Evolutionary conservation across 179 eudicot genomes (phyloP).

Genomic region (Corrigiola litoralis): DNA sequence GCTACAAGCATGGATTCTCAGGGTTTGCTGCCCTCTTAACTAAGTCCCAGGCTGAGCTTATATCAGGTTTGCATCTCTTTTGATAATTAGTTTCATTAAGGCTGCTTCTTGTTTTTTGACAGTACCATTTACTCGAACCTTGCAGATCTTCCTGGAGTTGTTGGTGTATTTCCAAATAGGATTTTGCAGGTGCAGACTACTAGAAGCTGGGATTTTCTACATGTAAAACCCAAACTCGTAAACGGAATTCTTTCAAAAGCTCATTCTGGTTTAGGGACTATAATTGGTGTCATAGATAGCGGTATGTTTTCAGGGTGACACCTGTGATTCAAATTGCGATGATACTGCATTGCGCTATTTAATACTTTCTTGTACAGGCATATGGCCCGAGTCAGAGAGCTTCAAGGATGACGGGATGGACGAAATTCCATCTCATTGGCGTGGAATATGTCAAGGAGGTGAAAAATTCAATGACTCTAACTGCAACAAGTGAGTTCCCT

Average conservation of each 20-base stretch:
- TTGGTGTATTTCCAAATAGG: conserved; percentile 11
- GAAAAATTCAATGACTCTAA: conserved; percentile 32
- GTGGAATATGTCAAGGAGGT: conserved; percentile 42
- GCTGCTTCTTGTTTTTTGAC: neutral
- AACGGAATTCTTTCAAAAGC: conserved; percentile 16
- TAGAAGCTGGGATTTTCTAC: conserved; percentile 27
- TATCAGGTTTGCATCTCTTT: neutral
- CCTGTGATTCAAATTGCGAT: neutral
- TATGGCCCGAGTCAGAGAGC: conserved; percentile 27
- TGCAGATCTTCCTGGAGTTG: conserved; percentile 21
- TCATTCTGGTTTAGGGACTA: conserved; percentile 16
- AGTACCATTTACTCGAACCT: neutral
- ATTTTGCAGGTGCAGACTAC: conserved; percentile 17
- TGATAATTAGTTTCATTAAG: neutral
- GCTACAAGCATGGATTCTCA: conserved; percentile 63
- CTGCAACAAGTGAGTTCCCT: conserved; percentile 34
- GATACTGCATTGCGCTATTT: neutral
- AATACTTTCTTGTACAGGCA: conserved; percentile 10
- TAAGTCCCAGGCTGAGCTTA: conserved; percentile 42
- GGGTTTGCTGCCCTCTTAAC: conserved; percentile 61
- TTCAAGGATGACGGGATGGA: conserved; percentile 16
- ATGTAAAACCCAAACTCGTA: conserved; percentile 10
- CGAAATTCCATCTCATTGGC: conserved; percentile 32
- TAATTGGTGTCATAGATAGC: conserved; percentile 20
- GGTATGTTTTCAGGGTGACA: conserved; percentile 6